Percentiles rank a stretch among this genome's conserved stretches.
phyloP scores from a whole-genome alignment of 345 rosid species.

The sweet orange (Citrus sinensis) region DNA sequence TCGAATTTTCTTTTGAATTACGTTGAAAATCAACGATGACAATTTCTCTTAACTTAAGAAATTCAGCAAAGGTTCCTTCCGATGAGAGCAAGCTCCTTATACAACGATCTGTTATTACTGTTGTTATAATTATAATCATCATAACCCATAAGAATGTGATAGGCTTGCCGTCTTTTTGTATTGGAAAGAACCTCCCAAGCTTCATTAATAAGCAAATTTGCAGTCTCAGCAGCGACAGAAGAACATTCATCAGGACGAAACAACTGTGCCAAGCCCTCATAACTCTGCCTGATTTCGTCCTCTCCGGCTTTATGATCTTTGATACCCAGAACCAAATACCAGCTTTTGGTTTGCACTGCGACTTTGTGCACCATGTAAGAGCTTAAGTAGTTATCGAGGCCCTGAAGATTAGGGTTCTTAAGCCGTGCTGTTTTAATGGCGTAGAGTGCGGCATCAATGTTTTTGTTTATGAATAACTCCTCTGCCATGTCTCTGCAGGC shows the following conservation, averaged over 20 bases:
- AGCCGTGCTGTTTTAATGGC: background rate
- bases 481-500: conserved; percentile 1
- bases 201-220: background rate
- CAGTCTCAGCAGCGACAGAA: background rate
- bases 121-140: no score
- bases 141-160: background rate
- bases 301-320: background rate
- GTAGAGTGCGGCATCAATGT: background rate
- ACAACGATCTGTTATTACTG: no score
- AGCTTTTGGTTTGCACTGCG: background rate
- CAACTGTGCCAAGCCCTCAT: background rate
- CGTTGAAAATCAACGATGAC: background rate
- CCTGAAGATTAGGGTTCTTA: background rate
- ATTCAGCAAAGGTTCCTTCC: no score
- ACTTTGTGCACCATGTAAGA: background rate
- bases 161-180: background rate
- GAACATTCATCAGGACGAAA: background rate
- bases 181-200: background rate
- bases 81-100: no score
- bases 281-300: background rate
- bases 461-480: background rate
- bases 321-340: background rate
- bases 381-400: background rate
- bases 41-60: background rate
- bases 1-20: background rate